phyloP scores from a whole-genome alignment of 441 rosid genomes.

The Viola pubescens region DNA sequence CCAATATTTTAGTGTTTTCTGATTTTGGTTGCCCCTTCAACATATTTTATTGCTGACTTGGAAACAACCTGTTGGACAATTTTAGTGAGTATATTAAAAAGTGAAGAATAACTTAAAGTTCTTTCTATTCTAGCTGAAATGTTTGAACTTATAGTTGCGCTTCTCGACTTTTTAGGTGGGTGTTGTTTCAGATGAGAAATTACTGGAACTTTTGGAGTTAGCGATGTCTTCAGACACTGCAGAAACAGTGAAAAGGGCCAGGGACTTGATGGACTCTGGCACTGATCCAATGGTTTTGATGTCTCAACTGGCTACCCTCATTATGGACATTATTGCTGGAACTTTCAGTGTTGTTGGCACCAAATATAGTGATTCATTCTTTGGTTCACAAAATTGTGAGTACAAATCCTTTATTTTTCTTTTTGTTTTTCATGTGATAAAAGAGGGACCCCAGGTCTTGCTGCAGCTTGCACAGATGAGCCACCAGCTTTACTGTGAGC shows the following conservation, averaged over 20 bases:
- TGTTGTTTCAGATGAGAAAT: conserved; percentile 87
- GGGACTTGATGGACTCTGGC: conserved; percentile 92
- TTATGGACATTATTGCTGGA: conserved; percentile 96
- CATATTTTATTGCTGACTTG: background rate
- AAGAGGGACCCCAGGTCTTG: too few relatives aligned
- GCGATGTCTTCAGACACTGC: conserved; percentile 94
- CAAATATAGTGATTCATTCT: conserved; percentile 39
- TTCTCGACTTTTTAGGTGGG: conserved; percentile 54
- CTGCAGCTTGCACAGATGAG: too few relatives aligned
- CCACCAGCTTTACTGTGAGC: too few relatives aligned
- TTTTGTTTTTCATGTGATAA: too few relatives aligned
- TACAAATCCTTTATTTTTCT: conserved; percentile 13
- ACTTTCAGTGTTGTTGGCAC: conserved; percentile 48
- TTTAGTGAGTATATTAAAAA: background rate
- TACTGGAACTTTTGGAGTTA: conserved; percentile 85
- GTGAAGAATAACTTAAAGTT: background rate
- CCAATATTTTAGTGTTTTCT: conserved; percentile 1
- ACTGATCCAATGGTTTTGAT: conserved; percentile 89
- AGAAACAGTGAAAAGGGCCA: conserved; percentile 87
- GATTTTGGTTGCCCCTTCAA: conserved; percentile 4
- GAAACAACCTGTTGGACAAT: conserved; percentile 1
- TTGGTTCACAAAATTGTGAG: conserved; percentile 73
- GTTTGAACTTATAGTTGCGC: conserved; percentile 7
- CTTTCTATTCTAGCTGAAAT: background rate
- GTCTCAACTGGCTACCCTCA: conserved; percentile 97